Evolutionary conservation across 2,329 filamentous ascomycete genomes (phyloP), one percentile per base, ranked within the genome.

Genomic region (Didymosphaeria variabile): DNA sequence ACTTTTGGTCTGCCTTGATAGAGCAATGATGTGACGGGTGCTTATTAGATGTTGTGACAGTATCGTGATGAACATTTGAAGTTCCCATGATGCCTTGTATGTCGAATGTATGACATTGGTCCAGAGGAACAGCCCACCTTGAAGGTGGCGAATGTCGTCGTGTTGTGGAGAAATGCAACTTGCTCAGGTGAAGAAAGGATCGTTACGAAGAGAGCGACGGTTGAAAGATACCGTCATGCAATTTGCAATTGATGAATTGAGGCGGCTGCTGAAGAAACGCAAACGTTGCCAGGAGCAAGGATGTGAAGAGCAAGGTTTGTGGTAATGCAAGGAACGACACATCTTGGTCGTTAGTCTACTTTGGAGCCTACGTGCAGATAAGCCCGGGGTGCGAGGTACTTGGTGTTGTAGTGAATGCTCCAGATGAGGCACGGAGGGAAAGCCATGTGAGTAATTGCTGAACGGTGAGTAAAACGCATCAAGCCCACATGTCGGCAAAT

Each of bases 401-500:
- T 34, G 29, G 17, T 31, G 52, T n/a, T 19, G 55, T n/a, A 45
- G 29, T 36, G 21, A 47, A 7, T 42, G 26, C n/a, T 47, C 50
- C 51, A 29, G 21, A 50, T 55, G 45, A 42, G 50, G 44, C 47
- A 55, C 51, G 51, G 58, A 59, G 52, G 38, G 9, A n/a, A 13
- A 52, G 45, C n/a, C 32, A 21, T 60, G 53, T 10, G 19, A 40
- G 9, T 31, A 46, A 38, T 46, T 47, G 56, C 58, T 67, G 60
- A 70, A 64, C 59, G 64, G 59, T 65, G 64, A 64, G 50, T 5
- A 38, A 34, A 19, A 42, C 17, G 52, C 32, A 45, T 38, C 49
- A 50, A 56, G 23, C 42, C 34, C 51, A 58, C 40, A 59, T 56
- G 64, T 62, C 66, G 55, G 66, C 67, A 65, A 63, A 62, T 60